Evolutionary conservation across 176 grass and related monocot genomes (phyloP).

Genomic region (Oryza meyeriana): DNA sequence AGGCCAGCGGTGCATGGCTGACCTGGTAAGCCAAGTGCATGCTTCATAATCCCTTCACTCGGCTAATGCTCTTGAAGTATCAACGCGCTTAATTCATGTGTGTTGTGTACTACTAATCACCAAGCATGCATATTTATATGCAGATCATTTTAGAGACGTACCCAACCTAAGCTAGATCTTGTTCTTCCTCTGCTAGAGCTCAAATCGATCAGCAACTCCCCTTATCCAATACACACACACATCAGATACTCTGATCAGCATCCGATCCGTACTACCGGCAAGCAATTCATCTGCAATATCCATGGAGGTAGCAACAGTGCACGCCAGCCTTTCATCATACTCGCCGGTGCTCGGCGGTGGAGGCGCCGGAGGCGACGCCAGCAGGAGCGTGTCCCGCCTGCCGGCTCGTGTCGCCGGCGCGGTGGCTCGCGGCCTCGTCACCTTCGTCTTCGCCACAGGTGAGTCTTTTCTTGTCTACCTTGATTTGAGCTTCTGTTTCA

Average conservation of each 20-base stretch:
- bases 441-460: conserved; percentile 76
- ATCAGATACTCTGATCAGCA: background rate
- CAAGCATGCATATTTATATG: background rate
- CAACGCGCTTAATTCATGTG: background rate
- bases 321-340: background rate
- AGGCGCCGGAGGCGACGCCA: background rate
- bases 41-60: background rate
- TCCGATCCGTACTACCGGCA: background rate
- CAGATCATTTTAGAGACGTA: background rate
- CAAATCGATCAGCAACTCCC: background rate
- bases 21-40: conserved; percentile 12
- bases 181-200: background rate
- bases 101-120: background rate
- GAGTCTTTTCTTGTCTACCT: background rate
- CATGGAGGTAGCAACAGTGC: conserved; percentile 15
- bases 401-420: conserved; percentile 49
- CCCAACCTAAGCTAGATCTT: background rate
- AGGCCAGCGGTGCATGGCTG: background rate
- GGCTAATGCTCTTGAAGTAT: background rate
- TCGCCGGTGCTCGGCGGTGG: background rate
- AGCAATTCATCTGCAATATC: background rate
- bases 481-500: background rate
- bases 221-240: background rate
- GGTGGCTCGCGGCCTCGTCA: conserved; percentile 47
- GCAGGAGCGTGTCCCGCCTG: background rate